These are phyloP conservation scores for Gigaspora rosea DNA, from an alignment of 192 early-diverging fungal species.

Conservation along the genomic window DNA sequence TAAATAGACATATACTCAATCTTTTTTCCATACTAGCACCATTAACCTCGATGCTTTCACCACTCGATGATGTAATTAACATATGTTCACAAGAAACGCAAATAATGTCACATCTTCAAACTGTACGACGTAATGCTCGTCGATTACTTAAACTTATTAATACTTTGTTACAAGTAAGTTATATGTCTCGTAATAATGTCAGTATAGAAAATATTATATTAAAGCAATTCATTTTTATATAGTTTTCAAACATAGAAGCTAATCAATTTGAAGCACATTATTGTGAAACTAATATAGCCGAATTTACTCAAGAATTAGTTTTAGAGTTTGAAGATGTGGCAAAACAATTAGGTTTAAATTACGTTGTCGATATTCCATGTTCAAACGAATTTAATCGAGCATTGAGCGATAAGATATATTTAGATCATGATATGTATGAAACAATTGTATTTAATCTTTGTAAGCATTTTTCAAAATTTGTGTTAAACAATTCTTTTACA, in stretches of 20 bases:
- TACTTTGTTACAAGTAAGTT: slow-evolving; percentile 46
- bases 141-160: slow-evolving; percentile 62
- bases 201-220: too few relatives aligned
- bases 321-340: slow-evolving; percentile 49
- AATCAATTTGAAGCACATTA: slow-evolving; percentile 40
- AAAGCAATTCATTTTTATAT: too few relatives aligned
- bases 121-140: slow-evolving; percentile 52
- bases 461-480: neutral
- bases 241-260: slow-evolving; percentile 18
- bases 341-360: slow-evolving; percentile 40
- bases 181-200: neutral
- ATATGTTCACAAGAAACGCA: slow-evolving; percentile 34
- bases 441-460: slow-evolving; percentile 28
- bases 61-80: slow-evolving; percentile 48
- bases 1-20: neutral
- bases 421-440: slow-evolving; percentile 27
- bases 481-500: too few relatives aligned
- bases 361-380: slow-evolving; percentile 35
- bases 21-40: slow-evolving; percentile 38
- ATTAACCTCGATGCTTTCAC: slow-evolving; percentile 55
- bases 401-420: neutral
- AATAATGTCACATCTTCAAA: slow-evolving; percentile 34
- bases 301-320: slow-evolving; percentile 50
- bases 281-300: slow-evolving; percentile 47
- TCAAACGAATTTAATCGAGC: neutral